Percentiles rank a stretch among this genome's conserved stretches.
phyloP scores from a whole-genome alignment of 1,139 yeast species.

The Eremothecium sinecaudum region DNA sequence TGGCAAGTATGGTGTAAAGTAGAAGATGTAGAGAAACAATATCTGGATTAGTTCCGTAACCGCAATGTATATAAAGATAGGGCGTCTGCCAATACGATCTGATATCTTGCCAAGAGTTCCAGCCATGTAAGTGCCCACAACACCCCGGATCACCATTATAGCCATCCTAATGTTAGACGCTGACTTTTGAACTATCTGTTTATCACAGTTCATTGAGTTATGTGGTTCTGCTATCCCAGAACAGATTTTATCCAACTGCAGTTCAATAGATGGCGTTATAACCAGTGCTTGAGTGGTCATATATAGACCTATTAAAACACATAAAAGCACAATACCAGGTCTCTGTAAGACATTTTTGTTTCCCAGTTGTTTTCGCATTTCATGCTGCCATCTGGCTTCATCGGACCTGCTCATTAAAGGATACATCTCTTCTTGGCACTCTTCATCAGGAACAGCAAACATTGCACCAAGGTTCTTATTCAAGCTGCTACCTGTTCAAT shows the following conservation, averaged over 20 bases:
- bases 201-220: constrained; percentile 21
- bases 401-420: too few species aligned
- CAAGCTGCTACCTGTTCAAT: too few species aligned
- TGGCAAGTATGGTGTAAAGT: constrained; percentile 6
- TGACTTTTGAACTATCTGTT: constrained; percentile 27
- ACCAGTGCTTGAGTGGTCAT: too few species aligned
- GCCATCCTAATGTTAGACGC: constrained; percentile 22
- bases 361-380: too few species aligned
- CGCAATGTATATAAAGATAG: constrained; percentile 17
- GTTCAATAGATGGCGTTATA: constrained; percentile 27
- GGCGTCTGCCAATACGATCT: constrained; percentile 20
- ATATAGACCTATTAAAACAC: too few species aligned
- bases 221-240: constrained; percentile 11
- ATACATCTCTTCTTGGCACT: too few species aligned
- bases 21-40: constrained; percentile 7
- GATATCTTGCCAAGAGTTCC: constrained; percentile 23
- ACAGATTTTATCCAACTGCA: constrained; percentile 28
- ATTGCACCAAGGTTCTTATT: too few species aligned
- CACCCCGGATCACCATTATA: constrained; percentile 12
- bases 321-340: too few species aligned
- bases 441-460: too few species aligned
- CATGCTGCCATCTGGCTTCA: too few species aligned
- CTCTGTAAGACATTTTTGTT: too few species aligned
- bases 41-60: constrained; percentile 11
- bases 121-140: constrained; percentile 16